Base-by-base conservation (phyloP, 371 early-diverging fungal species). In the Nosema bombycis region DNA sequence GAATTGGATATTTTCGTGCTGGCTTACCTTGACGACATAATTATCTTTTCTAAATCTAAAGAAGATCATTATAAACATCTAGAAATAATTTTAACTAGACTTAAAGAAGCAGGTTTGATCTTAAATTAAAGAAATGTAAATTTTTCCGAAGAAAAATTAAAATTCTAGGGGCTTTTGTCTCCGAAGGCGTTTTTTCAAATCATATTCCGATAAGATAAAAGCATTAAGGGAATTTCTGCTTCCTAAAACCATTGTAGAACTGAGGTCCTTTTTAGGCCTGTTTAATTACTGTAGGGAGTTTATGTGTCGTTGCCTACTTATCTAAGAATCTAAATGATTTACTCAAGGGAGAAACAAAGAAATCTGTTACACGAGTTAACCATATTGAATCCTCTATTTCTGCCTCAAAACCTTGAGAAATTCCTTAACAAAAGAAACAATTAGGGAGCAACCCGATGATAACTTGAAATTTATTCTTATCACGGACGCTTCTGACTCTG, bases 1-100 rank as follows among this genome's bases (percentile, higher is more conserved):
- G 6, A 46, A 46, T 10, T 6, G 18, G 18, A 18, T 46, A 46
- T 6, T 10, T 46, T 23, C 24, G 46, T 38, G 3, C 3, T 66
- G 6, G 66, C 37, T 2, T 66, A 66, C 37, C 34, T 66, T 14
- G 66, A 66, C 24, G 66, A 37, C 24, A 66, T 38, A 4, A 3
- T 37, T 23, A 37, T 66, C 14, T 66, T 12, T 30, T 66, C 66
- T 18, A 66, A 37, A 12, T 36, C 4, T 38, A 66, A 3, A 3
- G 38, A 36, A 15, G 33, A 33, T 2, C 66, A 66, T 24, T 15
- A 21, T 1, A 30, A 24, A 10, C 37, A 66, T 38, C 30, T 66
- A 66, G 34, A 66, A 66, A 6, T 28, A 12, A 3, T 66, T 12
- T 37, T 66, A 4, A 23, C 23, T 21, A 37, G 21, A 15, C 33